Percentiles rank a stretch among this genome's conserved stretches.
phyloP scores from a whole-genome alignment of 352 stramenopile genomes.

The Pythium biforme region DNA sequence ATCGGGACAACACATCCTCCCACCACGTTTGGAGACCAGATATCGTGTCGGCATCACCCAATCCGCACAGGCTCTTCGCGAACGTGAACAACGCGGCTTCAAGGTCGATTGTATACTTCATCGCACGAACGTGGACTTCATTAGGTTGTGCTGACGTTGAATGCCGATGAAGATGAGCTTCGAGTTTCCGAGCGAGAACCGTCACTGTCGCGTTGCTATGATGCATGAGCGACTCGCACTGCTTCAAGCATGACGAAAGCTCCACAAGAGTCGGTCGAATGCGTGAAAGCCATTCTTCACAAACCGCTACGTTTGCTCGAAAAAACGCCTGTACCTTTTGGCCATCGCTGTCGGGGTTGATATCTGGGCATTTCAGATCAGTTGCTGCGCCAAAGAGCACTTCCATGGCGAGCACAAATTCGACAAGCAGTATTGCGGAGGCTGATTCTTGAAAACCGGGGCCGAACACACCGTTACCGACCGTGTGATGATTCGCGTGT shows the following conservation, averaged over 20 bases:
- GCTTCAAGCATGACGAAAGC: slow-evolving; percentile 5
- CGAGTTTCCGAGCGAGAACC: slow-evolving; percentile 15
- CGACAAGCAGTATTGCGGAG: slow-evolving; percentile 16
- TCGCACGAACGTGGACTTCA: slow-evolving; percentile 9
- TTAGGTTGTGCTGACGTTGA: not conserved
- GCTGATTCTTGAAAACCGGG: not conserved
- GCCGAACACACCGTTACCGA: no score
- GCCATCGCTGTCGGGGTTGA: slow-evolving; percentile 21
- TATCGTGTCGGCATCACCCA: slow-evolving; percentile 23
- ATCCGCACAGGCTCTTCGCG: slow-evolving; percentile 10
- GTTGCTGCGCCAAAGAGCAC: slow-evolving; percentile 11
- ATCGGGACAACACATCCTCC: slow-evolving; percentile 6
- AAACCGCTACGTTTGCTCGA: slow-evolving; percentile 29
- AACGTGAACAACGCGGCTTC: slow-evolving; percentile 21
- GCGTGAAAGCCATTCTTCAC: slow-evolving; percentile 28
- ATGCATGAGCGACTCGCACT: slow-evolving; percentile 16
- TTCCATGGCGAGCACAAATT: slow-evolving; percentile 32
- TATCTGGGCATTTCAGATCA: slow-evolving; percentile 15
- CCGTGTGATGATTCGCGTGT: slow-evolving; percentile 24
- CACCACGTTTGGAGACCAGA: slow-evolving; percentile 21
- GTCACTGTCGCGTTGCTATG: slow-evolving; percentile 13
- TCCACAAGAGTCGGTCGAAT: slow-evolving; percentile 21
- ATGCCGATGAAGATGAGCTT: slow-evolving; percentile 7
- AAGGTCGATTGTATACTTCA: slow-evolving; percentile 16
- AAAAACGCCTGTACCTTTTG: slow-evolving; percentile 25